Evolutionary conservation across 1,284 basidiomycete species (phyloP).

Genomic region (Polyporus tsugae): DNA sequence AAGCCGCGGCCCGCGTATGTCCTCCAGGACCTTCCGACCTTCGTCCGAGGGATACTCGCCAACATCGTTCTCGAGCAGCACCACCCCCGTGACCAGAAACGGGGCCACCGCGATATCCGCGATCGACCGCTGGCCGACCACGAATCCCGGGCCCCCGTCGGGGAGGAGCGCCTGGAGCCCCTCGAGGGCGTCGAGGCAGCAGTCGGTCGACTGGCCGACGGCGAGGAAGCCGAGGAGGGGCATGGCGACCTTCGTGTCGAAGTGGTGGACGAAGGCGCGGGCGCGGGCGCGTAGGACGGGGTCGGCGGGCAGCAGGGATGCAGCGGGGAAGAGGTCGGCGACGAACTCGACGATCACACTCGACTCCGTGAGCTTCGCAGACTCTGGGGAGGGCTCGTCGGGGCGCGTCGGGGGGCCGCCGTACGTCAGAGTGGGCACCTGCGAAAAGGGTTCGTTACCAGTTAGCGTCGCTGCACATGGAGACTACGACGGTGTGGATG

Average conservation of each 20-base stretch:
- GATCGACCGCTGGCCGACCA: slow-evolving; percentile 8
- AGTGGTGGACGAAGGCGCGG: slow-evolving; percentile 20
- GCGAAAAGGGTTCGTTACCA: neutral
- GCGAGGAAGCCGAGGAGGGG: neutral
- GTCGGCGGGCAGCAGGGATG: neutral
- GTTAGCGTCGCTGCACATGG: no score
- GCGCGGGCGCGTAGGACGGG: slow-evolving; percentile 7
- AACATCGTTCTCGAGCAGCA: slow-evolving; percentile 39
- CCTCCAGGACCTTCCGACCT: slow-evolving; percentile 40
- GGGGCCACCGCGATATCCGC: slow-evolving; percentile 18
- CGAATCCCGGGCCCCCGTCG: slow-evolving; percentile 16
- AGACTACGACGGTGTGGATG: no score
- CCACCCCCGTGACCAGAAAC: slow-evolving; percentile 36
- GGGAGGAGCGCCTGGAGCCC: slow-evolving; percentile 19
- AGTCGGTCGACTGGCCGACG: neutral
- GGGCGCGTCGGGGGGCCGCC: slow-evolving; percentile 58
- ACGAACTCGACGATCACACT: slow-evolving; percentile 5
- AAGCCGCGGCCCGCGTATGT: slow-evolving; percentile 39
- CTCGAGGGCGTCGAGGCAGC: slow-evolving; percentile 9
- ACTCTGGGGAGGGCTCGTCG: slow-evolving; percentile 40
- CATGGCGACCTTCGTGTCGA: slow-evolving; percentile 19
- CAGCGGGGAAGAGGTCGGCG: slow-evolving; percentile 12
- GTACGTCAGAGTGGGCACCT: slow-evolving; percentile 62
- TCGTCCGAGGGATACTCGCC: slow-evolving; percentile 40
- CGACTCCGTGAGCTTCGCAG: slow-evolving; percentile 9